Percentiles rank a stretch among this genome's conserved stretches.
Conservation (phyloP, 805 yeast species). For the Kazachstania psychrophila region DNA sequence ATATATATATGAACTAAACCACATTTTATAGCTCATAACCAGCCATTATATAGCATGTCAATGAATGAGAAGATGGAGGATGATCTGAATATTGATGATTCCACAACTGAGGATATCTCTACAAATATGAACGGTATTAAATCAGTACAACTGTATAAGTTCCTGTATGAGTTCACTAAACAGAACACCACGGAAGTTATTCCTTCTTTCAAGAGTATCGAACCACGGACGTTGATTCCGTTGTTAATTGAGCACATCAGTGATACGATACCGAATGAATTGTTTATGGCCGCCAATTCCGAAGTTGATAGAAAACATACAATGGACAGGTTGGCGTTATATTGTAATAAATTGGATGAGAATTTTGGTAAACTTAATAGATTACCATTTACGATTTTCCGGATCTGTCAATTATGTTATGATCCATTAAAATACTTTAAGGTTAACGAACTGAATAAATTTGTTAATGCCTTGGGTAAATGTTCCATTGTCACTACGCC, state of each 20-base stretch:
- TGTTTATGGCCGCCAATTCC: constrained; percentile 6
- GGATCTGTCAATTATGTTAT: constrained; percentile 40
- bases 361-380: constrained; percentile 11
- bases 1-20: too few species aligned
- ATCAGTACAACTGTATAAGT: constrained; percentile 12
- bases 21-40: too few species aligned
- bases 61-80: too few species aligned
- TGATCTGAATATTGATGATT: too few species aligned
- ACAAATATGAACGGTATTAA: constrained; percentile 23
- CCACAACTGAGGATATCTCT: not conserved
- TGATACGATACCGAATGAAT: constrained; percentile 5
- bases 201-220: not conserved
- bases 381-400: constrained; percentile 41
- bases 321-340: not conserved
- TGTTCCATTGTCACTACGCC: constrained; percentile 20
- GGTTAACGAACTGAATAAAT: constrained; percentile 33
- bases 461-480: constrained; percentile 35
- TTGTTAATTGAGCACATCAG: constrained; percentile 2
- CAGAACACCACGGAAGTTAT: not conserved
- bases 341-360: constrained; percentile 11
- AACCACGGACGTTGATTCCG: not conserved
- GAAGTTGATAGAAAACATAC: too few species aligned
- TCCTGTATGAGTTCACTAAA: not conserved
- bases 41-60: too few species aligned
- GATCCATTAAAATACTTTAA: constrained; percentile 36